Base-by-base conservation (phyloP, 805 yeast species). In the Starmerella tilneyi region DNA sequence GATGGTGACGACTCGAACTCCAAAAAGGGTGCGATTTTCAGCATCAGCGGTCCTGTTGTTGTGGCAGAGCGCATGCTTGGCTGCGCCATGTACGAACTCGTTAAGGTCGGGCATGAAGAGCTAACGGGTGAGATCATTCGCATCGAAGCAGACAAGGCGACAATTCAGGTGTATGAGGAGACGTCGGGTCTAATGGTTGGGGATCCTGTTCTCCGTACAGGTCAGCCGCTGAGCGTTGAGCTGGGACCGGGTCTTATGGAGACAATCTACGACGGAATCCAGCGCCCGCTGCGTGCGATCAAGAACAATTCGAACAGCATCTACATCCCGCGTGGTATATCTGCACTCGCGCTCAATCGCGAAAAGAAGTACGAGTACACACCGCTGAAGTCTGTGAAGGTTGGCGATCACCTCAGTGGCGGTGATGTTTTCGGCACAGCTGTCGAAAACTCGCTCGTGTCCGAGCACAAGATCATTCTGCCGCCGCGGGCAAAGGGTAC, bases 401-500 rank as follows among this genome's bases (percentile, higher is more conserved):
- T 84, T 47, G 99, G 98, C 59, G 98, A 92, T 66, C 98, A 92
- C 66, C 84, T 92, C 58, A 76, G 95, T 41, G 98, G 98, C 56
- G 99, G 99, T 71, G 97, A 92, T 64, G 85, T 89, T 59, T 84
- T 84, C 61, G 99, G 96, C 62, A 74, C 84, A 43, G 82, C 86
- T 49, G 89, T 76, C 62, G 99, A 92, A 71, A 92, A 92, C 72
- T 89, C 97, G 12, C 73, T 92, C 58, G 70, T 92, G 53, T 76
- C 80, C 50, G 94, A 88, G 69, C 98, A 92, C 71, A 86, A 86
- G 69, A 88, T 92, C 60, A 69, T 92, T 62, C 72, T 92, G 55
- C 98, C 99, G 35, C 99, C 99, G 63, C 82, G 94, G 68, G 97
- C 97, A 19, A 80, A 96, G 68, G 99, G 99, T 75, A 89, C 96